Base-by-base conservation (phyloP, 1,284 basidiomycete genomes). In the Ustilago vetiveriae region DNA sequence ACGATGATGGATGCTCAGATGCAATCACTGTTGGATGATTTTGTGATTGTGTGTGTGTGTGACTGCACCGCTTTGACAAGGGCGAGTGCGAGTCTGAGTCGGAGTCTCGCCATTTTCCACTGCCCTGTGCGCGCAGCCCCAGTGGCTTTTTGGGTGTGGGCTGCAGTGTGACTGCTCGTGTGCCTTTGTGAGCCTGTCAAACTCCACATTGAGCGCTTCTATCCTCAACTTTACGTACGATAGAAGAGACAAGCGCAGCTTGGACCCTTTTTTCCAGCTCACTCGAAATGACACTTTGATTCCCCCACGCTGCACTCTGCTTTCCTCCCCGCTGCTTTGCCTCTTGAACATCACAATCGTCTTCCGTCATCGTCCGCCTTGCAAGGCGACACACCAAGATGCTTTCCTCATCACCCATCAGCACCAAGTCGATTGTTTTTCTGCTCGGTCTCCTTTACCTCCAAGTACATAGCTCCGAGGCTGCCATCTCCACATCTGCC, bases 401-500 rank as follows among this genome's bases (percentile, higher is more conserved):
- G 24, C 49, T 56, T 44, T 45, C 60, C 21, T 13, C 26, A 9
- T 36, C 53, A 26, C 44, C 49, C 4, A 37, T 50, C 36, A 41
- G 46, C 54, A 24, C 62, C 29, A 58, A 46, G 21, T 58, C 54
- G 2, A 58, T 59, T 32, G 22, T 67, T 37, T 51, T 62, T 17
- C 35, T 62, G n/a, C 43, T 68, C 2, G 54, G 53, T 8, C 35
- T 68, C 11, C 49, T 62, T 21, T 68, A 53, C 29, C 38, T 68
- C 1, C 58, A 68, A 38, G 54, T 44, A 5, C 39, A 26, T 16
- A 39, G 45, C 6, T 43, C 48, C 21, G 39, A 63, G 16, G 66
- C 66, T 9, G 27, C 51, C 19, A 59, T 63, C 32, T 69, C 66
- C 6, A 56, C 59, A 3, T 55, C 66, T 11, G 46, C 59, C 9